phyloP scores from a whole-genome alignment of 2,329 filamentous ascomycete species.

The Neofusicoccum sp. region DNA sequence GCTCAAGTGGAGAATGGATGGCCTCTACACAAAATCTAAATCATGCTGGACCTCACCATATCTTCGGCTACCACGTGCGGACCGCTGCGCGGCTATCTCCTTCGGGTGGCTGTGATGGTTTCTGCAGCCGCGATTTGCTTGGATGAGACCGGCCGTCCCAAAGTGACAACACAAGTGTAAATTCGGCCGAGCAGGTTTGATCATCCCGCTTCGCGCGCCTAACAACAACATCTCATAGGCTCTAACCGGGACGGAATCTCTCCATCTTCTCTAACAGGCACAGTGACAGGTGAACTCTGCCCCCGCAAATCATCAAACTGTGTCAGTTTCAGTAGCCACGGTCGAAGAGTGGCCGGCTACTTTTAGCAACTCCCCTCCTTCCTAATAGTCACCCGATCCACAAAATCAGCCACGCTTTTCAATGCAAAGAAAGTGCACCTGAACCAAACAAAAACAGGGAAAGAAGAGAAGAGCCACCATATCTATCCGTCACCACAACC shows the following conservation, averaged over 20 bases:
- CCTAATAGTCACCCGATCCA: neutral
- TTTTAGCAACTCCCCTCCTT: too few species aligned
- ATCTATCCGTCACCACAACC: too few species aligned
- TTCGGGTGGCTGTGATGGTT: neutral
- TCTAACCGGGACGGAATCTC: neutral
- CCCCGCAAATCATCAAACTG: slow-evolving; percentile 6
- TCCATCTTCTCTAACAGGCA: neutral
- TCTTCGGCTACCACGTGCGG: neutral
- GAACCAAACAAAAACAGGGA: too few species aligned
- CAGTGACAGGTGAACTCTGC: slow-evolving; percentile 5
- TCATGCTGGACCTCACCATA: neutral
- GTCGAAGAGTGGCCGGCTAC: slow-evolving; percentile 3
- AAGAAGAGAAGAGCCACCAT: too few species aligned
- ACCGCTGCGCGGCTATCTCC: neutral
- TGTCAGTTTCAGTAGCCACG: neutral
- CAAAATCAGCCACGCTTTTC: too few species aligned
- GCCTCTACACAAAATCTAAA: neutral
- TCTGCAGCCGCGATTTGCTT: neutral
- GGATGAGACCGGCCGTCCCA: neutral
- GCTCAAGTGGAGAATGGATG: neutral
- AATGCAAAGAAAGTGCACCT: too few species aligned
- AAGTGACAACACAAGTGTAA: too few species aligned
- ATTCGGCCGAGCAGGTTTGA: too few species aligned
- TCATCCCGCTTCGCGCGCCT: neutral
- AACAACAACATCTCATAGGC: neutral